Conservation (phyloP, 2,329 filamentous ascomycete species). For the Phyllosticta citribraziliensis region DNA sequence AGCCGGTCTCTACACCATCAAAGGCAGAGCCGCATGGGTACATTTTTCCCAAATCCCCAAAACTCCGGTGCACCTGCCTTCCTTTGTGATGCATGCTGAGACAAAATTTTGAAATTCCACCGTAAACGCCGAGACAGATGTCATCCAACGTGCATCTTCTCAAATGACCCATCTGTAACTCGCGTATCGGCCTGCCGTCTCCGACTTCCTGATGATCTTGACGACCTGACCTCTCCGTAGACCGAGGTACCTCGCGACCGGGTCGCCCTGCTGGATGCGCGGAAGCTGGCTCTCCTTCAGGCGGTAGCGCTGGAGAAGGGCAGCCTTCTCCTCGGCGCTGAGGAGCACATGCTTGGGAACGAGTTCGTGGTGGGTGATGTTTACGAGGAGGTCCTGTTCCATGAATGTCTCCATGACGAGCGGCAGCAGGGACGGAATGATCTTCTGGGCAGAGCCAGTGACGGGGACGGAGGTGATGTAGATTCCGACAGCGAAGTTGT, state of each 20-base stretch:
- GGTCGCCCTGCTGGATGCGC: slow-evolving; percentile 81
- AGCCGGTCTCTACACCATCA: background rate
- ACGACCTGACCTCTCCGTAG: slow-evolving; percentile 88
- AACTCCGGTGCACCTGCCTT: slow-evolving; percentile 10
- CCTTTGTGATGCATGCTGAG: slow-evolving; percentile 3
- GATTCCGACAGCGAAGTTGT: slow-evolving; percentile 82
- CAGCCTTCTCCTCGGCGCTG: slow-evolving; percentile 79
- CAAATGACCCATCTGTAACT: slow-evolving; percentile 67
- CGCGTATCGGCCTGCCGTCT: slow-evolving; percentile 92
- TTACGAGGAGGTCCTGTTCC: slow-evolving; percentile 91
- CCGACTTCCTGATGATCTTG: slow-evolving; percentile 93
- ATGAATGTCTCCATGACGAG: slow-evolving; percentile 89
- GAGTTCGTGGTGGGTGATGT: slow-evolving; percentile 95
- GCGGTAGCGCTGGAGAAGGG: slow-evolving; percentile 78
- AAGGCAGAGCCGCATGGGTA: background rate
- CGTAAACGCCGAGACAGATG: slow-evolving; percentile 5
- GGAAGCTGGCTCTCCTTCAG: slow-evolving; percentile 97
- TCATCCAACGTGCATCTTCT: background rate
- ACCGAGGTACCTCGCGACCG: slow-evolving; percentile 84
- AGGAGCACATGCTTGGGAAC: slow-evolving; percentile 90
- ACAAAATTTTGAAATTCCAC: slow-evolving; percentile 8
- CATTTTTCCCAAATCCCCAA: background rate
- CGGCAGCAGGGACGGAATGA: slow-evolving; percentile 66
- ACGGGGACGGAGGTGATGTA: slow-evolving; percentile 77
- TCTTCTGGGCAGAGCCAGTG: slow-evolving; percentile 78